Base-by-base conservation (phyloP, 2,329 filamentous ascomycete genomes). In the Monosporascus cannonballus region DNA sequence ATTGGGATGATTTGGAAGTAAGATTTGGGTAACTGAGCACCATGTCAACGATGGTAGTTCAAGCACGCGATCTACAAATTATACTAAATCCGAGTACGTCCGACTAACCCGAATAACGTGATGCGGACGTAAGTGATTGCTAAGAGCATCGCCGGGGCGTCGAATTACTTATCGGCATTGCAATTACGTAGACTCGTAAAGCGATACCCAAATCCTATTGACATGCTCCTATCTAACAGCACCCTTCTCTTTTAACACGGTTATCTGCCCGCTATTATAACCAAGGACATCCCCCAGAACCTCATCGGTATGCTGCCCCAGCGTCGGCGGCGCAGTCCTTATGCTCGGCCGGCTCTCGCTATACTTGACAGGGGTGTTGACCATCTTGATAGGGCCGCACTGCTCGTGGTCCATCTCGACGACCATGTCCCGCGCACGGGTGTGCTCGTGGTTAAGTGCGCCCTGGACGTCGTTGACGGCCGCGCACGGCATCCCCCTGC, bases 291-390 rank as follows among this genome's bases (percentile, higher is more conserved):
- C 78, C 20, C 69, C 67, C 53, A 96, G 69, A 5, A 96, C 78
- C 68, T 94, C 88, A 59, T 90, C 77, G 0, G 91, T 96, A 69
- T 96, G 90, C 71, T 96, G 84, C 0, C 92, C 94, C 36, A 99
- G 73, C 7, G 86, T 88, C 1, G 94, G 94, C 18, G 94, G 94
- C 25, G 89, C 81, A 3, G 77, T 86, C 36, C 93, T 79, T 39
- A 96, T 84, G 3, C 83, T 81, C 0, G 92, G 90, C 60, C 80
- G 84, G 25, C 87, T 88, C 60, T 92, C 84, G 5, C 91, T 96
- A 69, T 91, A 96, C 69, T 99, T 99, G 54, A 99, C 86, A 0
- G 94, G 94, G 1, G 91, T 95, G 64, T 96, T 96, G 51, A 99
- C 87, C 65, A 99, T 75, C 71, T 91, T 92, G 57, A 99, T 86